Percentiles rank a stretch among this genome's conserved stretches.
Conservation (phyloP, 2,329 filamentous ascomycete species). For the Gremmenia infestans region DNA sequence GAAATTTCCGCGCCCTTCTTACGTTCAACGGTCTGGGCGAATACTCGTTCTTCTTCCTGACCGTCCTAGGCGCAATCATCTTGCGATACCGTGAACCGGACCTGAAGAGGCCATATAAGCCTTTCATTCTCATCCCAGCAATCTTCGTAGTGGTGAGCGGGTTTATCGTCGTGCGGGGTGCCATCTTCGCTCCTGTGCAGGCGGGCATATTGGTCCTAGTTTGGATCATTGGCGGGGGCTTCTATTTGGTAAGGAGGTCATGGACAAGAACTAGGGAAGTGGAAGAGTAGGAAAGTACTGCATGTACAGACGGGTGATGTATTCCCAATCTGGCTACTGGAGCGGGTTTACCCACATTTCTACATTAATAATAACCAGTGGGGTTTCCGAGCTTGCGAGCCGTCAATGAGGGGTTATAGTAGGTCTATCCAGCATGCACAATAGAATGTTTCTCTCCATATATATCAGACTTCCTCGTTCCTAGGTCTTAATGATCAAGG, state of each 20-base stretch:
- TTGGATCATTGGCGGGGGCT: slow-evolving; percentile 40
- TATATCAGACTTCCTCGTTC: too few relatives aligned
- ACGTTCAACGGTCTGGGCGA: slow-evolving; percentile 57
- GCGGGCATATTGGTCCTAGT: slow-evolving; percentile 47
- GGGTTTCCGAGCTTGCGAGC: too few relatives aligned
- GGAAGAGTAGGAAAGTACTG: neutral
- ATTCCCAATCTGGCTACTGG: too few relatives aligned
- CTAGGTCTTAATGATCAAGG: slow-evolving; percentile 3
- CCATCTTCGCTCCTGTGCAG: slow-evolving; percentile 52
- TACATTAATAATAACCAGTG: too few relatives aligned
- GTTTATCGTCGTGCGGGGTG: slow-evolving; percentile 54
- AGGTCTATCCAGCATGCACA: too few relatives aligned
- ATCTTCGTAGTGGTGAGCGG: slow-evolving; percentile 54
- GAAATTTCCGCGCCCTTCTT: slow-evolving; percentile 55
- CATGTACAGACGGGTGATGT: neutral
- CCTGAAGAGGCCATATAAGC: slow-evolving; percentile 51
- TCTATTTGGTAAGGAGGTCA: slow-evolving; percentile 57
- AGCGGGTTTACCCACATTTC: too few relatives aligned
- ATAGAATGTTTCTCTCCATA: too few relatives aligned
- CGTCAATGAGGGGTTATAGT: too few relatives aligned
- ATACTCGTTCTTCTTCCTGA: slow-evolving; percentile 61
- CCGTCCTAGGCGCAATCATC: slow-evolving; percentile 53
- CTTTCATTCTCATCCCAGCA: slow-evolving; percentile 44
- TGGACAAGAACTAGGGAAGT: slow-evolving; percentile 17
- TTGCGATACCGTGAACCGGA: slow-evolving; percentile 52